Base-by-base conservation (phyloP, 75 land plant species). In the Gnetum montanum region DNA sequence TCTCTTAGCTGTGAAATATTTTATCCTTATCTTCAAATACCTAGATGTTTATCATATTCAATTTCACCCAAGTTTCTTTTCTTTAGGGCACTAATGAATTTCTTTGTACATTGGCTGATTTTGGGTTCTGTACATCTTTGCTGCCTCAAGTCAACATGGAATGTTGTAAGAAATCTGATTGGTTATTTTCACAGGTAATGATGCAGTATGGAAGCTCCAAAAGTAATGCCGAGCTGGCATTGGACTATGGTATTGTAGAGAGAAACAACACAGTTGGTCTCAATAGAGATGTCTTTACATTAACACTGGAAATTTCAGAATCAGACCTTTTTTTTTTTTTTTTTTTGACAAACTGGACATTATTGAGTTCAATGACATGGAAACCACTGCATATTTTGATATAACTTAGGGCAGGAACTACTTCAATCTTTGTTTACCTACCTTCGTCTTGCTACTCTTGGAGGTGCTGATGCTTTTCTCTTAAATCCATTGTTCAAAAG, bases 141-240 rank as follows among this genome's bases (percentile, higher is more conserved):
- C n/a, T n/a, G n/a, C n/a, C n/a, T n/a, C n/a, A n/a, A n/a, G n/a
- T n/a, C n/a, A n/a, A n/a, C n/a, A n/a, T n/a, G n/a, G n/a, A n/a
- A n/a, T n/a, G n/a, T n/a, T n/a, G n/a, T n/a, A n/a, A n/a, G n/a
- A n/a, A n/a, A n/a, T n/a, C n/a, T n/a, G n/a, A n/a, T n/a, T n/a
- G n/a, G n/a, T 41, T 6, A 41, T 18, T 41, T 41, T 38, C 16
- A 4, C 43, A 89, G 96, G 80, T 93, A 22, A 58, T 77, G 12
- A 89, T 93, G 59, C 96, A 93, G 41, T 94, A 94, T 81, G 96
- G 94, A 41, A 43, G 64, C n/a, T 59, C 59, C 31, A 94, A 94
- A 73, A 82, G 96, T 58, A 94, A 90, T 68, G 90, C 76, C 6
- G 16, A 41, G n/a, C 43, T 41, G 43, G 43, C 43, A 41, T 15